Conservation (phyloP, 352 stramenopile genomes). For the Aphanomyces stellatus region DNA sequence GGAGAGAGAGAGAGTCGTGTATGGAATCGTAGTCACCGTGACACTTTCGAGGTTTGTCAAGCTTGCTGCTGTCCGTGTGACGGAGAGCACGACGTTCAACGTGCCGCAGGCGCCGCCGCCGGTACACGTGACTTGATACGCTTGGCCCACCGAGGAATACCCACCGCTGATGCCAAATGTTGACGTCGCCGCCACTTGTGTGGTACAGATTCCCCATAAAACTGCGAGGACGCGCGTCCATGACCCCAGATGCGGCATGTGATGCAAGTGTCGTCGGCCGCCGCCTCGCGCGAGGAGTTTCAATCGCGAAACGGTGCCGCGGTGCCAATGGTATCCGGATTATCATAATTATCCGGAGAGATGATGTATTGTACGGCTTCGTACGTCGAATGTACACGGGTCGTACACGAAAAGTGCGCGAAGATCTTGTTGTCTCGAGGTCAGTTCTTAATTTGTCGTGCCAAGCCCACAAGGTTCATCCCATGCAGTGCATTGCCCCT, state of each 20-base stretch:
- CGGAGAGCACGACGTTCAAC: conserved; percentile 23
- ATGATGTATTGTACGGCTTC: neutral
- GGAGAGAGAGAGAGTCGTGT: neutral
- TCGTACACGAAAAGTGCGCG: neutral
- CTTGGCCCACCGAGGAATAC: conserved; percentile 25
- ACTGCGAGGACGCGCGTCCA: conserved; percentile 11
- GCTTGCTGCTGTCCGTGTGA: conserved; percentile 28
- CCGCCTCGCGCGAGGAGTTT: neutral
- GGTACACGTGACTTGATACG: conserved; percentile 32
- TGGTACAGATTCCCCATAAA: neutral
- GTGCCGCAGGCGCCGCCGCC: conserved; percentile 28
- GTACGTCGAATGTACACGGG: too few species aligned
- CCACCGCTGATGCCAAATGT: conserved; percentile 29
- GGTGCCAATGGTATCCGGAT: neutral
- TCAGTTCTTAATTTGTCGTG: neutral
- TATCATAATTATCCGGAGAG: neutral
- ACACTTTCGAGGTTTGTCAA: conserved; percentile 26
- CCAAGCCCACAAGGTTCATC: neutral
- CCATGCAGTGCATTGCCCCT: neutral
- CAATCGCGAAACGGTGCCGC: neutral
- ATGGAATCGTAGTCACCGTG: conserved; percentile 28
- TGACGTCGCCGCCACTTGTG: conserved; percentile 3
- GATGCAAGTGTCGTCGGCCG: neutral
- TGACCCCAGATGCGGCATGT: neutral
- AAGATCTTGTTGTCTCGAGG: neutral